Evolutionary conservation across 352 stramenopile species (phyloP).

Genomic region (Elongisporangium prolatum): DNA sequence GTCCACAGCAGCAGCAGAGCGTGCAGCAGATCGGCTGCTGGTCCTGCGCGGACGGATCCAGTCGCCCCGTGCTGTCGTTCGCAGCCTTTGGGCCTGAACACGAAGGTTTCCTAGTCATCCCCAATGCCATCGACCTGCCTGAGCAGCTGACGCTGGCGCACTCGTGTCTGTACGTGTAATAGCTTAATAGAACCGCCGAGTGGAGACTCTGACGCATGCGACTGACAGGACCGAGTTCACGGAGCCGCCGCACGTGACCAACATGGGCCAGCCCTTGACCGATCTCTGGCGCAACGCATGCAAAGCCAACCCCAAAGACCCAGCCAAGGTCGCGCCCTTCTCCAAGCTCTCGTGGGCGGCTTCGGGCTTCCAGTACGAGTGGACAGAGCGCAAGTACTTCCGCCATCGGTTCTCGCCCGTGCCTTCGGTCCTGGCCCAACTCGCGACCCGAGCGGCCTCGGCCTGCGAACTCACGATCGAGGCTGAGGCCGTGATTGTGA

Average conservation of each 20-base stretch:
- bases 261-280: slow-evolving; percentile 52
- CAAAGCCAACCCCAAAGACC: slow-evolving; percentile 26
- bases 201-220: background rate
- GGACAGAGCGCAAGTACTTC: slow-evolving; percentile 69
- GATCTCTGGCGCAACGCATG: slow-evolving; percentile 51
- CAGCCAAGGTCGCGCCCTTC: slow-evolving; percentile 34
- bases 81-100: slow-evolving; percentile 35
- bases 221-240: slow-evolving; percentile 51
- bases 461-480: slow-evolving; percentile 48
- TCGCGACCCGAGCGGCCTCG: slow-evolving; percentile 36
- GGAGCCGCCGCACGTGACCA: slow-evolving; percentile 71
- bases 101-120: slow-evolving; percentile 65
- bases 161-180: slow-evolving; percentile 46
- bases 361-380: slow-evolving; percentile 79
- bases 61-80: slow-evolving; percentile 47
- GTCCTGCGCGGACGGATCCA: slow-evolving; percentile 14
- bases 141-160: slow-evolving; percentile 53
- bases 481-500: slow-evolving; percentile 75
- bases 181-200: background rate
- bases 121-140: slow-evolving; percentile 36
- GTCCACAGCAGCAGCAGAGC: slow-evolving; percentile 18
- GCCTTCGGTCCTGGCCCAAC: slow-evolving; percentile 31
- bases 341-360: slow-evolving; percentile 70
- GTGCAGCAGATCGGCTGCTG: slow-evolving; percentile 35
- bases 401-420: slow-evolving; percentile 46